Evolutionary conservation across 1,139 yeast species (phyloP), one percentile per base, ranked within the genome.

Genomic region (Lodderomyces pseudojiufengensis): DNA sequence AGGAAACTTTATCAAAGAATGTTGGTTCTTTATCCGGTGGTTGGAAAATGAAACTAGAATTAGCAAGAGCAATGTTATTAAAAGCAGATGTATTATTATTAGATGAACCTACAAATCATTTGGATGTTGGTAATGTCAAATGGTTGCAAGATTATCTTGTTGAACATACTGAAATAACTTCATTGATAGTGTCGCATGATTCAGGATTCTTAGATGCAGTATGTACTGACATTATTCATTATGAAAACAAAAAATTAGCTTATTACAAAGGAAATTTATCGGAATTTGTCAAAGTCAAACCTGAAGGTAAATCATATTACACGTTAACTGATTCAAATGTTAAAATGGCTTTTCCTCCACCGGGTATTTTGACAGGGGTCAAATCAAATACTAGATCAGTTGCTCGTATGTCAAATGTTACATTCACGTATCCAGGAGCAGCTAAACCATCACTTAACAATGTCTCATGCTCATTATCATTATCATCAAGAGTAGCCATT

Each of bases 91-190:
- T 92, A 37, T 75, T 92, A 51, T 70, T 92, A 52, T 75, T 92
- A 58, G 98, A 92, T 65, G 98, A 92, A 78, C 98, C 98, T 62
- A 92, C 98, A 48, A 92, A 92, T 71, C 98, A 92, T 69, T 80
- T 92, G 76, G 98, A 92, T 70, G 96, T 87, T 39, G 73, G 77
- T 35, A 92, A 92, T 55, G 98, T 92, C 39, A 80, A 84, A 56
- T 92, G 98, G 98, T 71, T 92, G 49, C 81, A 87, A 63, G 88
- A 90, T 47, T 92, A 92, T 58, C 73, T 92, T 55, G 70, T 80
- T 31, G 78, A 74, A 43, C 86, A 90, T 62, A 77, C 85, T 26
- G 84, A 88, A 40, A 90, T 92, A 57, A 92, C 98, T 35, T 86
- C 96, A 10, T 73, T 92, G 59, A 90, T 92, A 54, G 98, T 92